These are phyloP conservation scores for Trametes cubensis DNA, from an alignment of 768 basidiomycete genomes.

Conservation along the genomic window DNA sequence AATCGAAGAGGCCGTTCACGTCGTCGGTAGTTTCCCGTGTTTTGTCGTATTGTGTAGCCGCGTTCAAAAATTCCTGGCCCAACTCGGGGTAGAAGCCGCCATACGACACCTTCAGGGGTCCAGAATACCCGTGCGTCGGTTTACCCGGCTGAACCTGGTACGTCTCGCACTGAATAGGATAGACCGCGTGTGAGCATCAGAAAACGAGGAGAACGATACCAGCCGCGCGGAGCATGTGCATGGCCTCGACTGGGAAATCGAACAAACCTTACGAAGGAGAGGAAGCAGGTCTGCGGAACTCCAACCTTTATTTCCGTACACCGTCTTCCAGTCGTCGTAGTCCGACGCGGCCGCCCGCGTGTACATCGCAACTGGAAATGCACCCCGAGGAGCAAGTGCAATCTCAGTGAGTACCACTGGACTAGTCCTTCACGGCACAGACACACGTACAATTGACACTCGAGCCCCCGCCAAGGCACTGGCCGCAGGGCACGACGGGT, in stretches of 20 bases:
- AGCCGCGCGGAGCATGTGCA: conserved; percentile 11
- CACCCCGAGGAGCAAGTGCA: not conserved
- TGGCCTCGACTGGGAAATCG: not conserved
- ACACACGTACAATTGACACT: conserved; percentile 54
- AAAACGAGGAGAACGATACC: not conserved
- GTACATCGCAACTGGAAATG: conserved; percentile 47
- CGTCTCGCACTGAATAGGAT: conserved; percentile 38
- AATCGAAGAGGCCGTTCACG: conserved; percentile 29
- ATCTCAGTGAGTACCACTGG: too few relatives aligned
- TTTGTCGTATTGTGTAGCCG: conserved; percentile 29
- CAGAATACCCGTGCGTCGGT: conserved; percentile 46
- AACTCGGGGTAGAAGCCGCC: conserved; percentile 30
- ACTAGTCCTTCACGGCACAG: not conserved
- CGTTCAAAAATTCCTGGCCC: conserved; percentile 32
- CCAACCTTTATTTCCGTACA: conserved; percentile 62
- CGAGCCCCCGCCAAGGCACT: conserved; percentile 65
- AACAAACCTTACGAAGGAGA: conserved; percentile 54
- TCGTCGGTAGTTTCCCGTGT: conserved; percentile 24
- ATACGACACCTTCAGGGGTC: conserved; percentile 48
- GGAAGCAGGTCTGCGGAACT: conserved; percentile 60
- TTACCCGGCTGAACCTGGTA: conserved; percentile 37
- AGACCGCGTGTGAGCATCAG: not conserved
- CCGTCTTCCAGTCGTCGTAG: conserved; percentile 62
- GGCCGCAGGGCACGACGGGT: conserved; percentile 46
- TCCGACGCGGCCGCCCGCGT: conserved; percentile 64